Evolutionary conservation across 2,329 filamentous ascomycete genomes (phyloP), one percentile per base, ranked within the genome.

Genomic region (Cryphonectria nitschkei): DNA sequence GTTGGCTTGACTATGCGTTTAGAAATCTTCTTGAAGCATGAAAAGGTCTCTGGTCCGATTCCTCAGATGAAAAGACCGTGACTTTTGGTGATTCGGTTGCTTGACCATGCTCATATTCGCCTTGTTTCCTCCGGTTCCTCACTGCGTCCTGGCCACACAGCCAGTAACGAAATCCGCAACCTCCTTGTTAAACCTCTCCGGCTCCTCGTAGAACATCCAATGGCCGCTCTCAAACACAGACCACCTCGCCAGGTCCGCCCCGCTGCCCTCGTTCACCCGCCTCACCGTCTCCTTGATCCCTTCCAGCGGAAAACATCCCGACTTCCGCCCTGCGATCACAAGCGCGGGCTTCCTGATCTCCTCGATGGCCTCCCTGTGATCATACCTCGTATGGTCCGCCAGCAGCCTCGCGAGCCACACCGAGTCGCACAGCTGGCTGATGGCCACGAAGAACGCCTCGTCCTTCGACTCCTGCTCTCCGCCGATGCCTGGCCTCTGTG

Each of bases 131-230:
- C 39, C 22, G 6, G 22, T 43, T 26, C 29, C 62, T 22, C 43
- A 65, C 43, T 65, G 19, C 29, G 26, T 11, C 41, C 19, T 13
- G 3, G 29, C 63, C 65, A 63, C 41, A 46, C 69, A 71, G 37
- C 67, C 52, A 26, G 39, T 68, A n/a, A 77, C 77, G 71, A 81
- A 81, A n/a, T 71, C 73, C 14, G 76, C 34, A 37, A 82, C 72
- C 72, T 80, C 79, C 58, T 46, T 67, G 67, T 82, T 81, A 67
- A 82, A 83, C 71, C 75, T 73, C 39, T 79, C 79, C 0, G 80
- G 77, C 71, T 82, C 78, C 75, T 83, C 81, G 39, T 79, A 83
- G 62, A 82, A 83, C 70, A 82, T 56, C 81, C 81, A 83, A 67
- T 83, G 81, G 0, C 81, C 81, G 3, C 78, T 75, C 3, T 81